Conservation (phyloP, 805 yeast species). For the Metschnikowia noctiluminum region DNA sequence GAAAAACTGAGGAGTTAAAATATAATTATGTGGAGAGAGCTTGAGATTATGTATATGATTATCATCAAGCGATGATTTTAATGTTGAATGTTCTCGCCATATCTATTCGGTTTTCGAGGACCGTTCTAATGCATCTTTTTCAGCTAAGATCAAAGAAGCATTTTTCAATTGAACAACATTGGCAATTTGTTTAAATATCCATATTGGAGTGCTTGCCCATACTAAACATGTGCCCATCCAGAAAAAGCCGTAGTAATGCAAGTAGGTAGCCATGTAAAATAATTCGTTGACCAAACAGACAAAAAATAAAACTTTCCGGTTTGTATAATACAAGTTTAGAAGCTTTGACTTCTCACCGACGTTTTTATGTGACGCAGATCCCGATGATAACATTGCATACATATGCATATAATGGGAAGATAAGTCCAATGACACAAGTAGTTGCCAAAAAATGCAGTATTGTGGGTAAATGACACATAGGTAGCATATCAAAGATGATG, state of each 20-base stretch:
- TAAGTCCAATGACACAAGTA: constrained; percentile 77
- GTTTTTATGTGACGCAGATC: constrained; percentile 79
- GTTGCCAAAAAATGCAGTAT: constrained; percentile 70
- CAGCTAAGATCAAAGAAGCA: constrained; percentile 81
- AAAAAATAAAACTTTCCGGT: constrained; percentile 74
- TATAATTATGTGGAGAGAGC: constrained; percentile 9
- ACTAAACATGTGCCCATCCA: constrained; percentile 61
- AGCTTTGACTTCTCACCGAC: constrained; percentile 71
- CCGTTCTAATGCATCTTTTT: constrained; percentile 61
- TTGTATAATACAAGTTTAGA: constrained; percentile 81
- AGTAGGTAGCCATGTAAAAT: constrained; percentile 85
- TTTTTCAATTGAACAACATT: constrained; percentile 84
- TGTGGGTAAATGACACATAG: constrained; percentile 76
- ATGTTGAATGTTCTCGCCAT: too few relatives aligned
- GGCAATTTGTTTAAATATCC: constrained; percentile 86
- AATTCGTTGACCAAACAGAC: constrained; percentile 93
- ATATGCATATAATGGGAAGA: constrained; percentile 98
- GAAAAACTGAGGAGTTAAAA: constrained; percentile 11
- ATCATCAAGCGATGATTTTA: background rate
- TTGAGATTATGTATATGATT: background rate
- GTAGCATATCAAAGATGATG: constrained; percentile 87
- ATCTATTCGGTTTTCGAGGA: constrained; percentile 13
- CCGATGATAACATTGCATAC: constrained; percentile 86
- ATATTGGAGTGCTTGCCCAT: constrained; percentile 71
- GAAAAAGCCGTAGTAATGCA: constrained; percentile 61